Evolutionary conservation across 1,139 yeast species (phyloP).

Genomic region (Saccharomyces pastorianus): DNA sequence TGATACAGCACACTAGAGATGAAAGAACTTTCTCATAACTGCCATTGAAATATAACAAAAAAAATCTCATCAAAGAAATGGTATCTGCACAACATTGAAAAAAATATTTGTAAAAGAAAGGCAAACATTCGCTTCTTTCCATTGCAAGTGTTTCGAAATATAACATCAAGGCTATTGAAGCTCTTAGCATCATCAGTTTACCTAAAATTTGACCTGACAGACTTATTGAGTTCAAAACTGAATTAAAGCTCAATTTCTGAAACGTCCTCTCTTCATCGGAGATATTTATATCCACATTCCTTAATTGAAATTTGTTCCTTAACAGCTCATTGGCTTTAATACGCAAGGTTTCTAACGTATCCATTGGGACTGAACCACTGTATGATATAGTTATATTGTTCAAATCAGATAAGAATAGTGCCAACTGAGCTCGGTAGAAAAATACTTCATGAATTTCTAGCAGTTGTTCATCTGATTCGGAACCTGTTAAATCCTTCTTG

Average conservation of each 20-base stretch:
- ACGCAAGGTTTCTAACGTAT: not conserved
- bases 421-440: conserved; percentile 20
- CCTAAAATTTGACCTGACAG: conserved; percentile 21
- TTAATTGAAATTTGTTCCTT: not conserved
- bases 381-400: conserved; percentile 19
- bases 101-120: conserved; percentile 22
- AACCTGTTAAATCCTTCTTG: conserved; percentile 14
- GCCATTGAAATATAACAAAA: conserved; percentile 19
- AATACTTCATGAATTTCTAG: conserved; percentile 17
- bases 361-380: conserved; percentile 4
- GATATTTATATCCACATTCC: not conserved
- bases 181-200: conserved; percentile 20
- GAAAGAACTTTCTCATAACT: conserved; percentile 11
- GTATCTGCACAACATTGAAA: conserved; percentile 15
- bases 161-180: conserved; percentile 22
- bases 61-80: conserved; percentile 13
- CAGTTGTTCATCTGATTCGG: conserved; percentile 7
- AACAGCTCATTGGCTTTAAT: not conserved
- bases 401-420: conserved; percentile 20
- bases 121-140: conserved; percentile 10
- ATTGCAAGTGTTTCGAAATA: conserved; percentile 21
- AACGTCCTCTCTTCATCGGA: not conserved
- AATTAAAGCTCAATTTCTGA: conserved; percentile 8
- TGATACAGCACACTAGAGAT: conserved; percentile 16
- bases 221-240: conserved; percentile 13